phyloP scores from a whole-genome alignment of 140 eudicot species.

The Cichorium intybus region DNA sequence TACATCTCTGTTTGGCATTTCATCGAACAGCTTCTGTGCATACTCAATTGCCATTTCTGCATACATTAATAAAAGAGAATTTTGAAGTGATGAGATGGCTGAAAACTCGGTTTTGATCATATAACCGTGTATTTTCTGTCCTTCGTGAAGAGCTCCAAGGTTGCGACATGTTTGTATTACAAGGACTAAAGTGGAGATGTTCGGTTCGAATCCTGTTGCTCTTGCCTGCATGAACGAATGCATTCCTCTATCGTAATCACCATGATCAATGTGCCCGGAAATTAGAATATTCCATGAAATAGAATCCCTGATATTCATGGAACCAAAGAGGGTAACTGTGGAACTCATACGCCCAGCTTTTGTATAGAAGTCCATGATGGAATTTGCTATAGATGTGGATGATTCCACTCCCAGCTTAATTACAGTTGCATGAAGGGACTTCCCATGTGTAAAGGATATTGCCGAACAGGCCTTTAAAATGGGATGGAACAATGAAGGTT shows the following conservation, averaged over 20 bases:
- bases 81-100: slow-evolving; percentile 47
- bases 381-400: slow-evolving; percentile 58
- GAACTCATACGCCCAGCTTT: slow-evolving; percentile 52
- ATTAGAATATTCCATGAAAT: slow-evolving; percentile 80
- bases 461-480: slow-evolving; percentile 57
- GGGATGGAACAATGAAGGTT: slow-evolving; percentile 57
- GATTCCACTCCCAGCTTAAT: slow-evolving; percentile 64
- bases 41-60: slow-evolving; percentile 33
- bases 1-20: slow-evolving; percentile 76
- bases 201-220: slow-evolving; percentile 57
- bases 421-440: slow-evolving; percentile 57
- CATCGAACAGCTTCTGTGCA: slow-evolving; percentile 74
- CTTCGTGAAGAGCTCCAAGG: slow-evolving; percentile 38
- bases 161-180: slow-evolving; percentile 49
- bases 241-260: slow-evolving; percentile 41
- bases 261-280: slow-evolving; percentile 44
- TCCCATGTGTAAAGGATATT: slow-evolving; percentile 44
- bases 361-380: slow-evolving; percentile 60
- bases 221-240: slow-evolving; percentile 49
- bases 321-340: slow-evolving; percentile 31
- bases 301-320: slow-evolving; percentile 46
- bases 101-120: slow-evolving; percentile 45
- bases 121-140: slow-evolving; percentile 50
- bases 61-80: slow-evolving; percentile 55
- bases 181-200: slow-evolving; percentile 65